Evolutionary conservation across 208 protist genomes (phyloP), one percentile per base, ranked within the genome.

Genomic region (Leishmania martiniquensis): DNA sequence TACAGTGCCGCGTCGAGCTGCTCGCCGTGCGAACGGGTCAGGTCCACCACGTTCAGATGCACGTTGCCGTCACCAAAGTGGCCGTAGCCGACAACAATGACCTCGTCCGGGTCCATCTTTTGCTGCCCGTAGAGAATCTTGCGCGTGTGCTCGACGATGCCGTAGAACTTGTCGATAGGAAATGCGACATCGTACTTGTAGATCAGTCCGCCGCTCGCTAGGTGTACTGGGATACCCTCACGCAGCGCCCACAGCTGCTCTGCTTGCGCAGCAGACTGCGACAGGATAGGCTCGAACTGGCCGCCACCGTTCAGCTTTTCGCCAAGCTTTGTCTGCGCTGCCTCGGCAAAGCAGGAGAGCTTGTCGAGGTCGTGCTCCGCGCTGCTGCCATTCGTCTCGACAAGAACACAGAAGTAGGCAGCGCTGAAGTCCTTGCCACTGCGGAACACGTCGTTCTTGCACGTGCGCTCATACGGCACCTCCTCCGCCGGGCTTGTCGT

Each of bases 11-110:
- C 81, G 29, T 92, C 85, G 22, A 93, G 81, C 69, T 79, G 76
- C 42, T 87, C 83, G 37, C 55, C 73, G 68, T 95, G 86, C 45
- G 72, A 81, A 54, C 87, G 85, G 34, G 87, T 93, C 29, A 78
- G 39, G 83, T 95, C 80, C 57, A 96, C 63, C 77, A 99, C 91
- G 82, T 99, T 99, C 34, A 99, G 78, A 81, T 99, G 98, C 29
- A 99, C 81, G 88, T 99, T 99, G 68, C 97, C 97, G 83, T 99
- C 98, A 42, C 98, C 98, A 67, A 99, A 91, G 84, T 99, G 98
- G 20, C 98, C 98, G 86, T 98, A 99, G 29, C 97, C 97, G 55
- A 95, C 85, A 32, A 97, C 91, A 13, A 86, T 78, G 42, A 92
- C 86, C 71, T 89, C 86, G n/a, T 82, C 87, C 7, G 88, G 88